Evolutionary conservation across 192 early-diverging fungal species (phyloP).

Genomic region (Coemansia sp.): DNA sequence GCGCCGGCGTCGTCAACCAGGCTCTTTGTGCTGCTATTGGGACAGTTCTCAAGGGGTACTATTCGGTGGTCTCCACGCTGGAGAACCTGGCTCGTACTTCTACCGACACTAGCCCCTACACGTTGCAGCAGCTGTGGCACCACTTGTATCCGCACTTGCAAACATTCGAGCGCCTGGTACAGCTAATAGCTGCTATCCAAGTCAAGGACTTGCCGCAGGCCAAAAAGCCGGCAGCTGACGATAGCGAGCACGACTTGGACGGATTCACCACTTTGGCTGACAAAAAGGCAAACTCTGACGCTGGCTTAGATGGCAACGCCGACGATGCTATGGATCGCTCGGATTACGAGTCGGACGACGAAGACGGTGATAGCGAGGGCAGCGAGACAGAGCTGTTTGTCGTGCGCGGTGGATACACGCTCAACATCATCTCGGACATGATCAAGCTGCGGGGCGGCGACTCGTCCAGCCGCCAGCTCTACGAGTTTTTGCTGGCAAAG

Average conservation of each 20-base stretch:
- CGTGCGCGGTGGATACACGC: constrained; percentile 77
- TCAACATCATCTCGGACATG: constrained; percentile 75
- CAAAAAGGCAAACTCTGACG: constrained; percentile 23
- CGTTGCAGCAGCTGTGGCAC: constrained; percentile 92
- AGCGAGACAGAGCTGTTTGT: constrained; percentile 47
- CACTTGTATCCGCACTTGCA: constrained; percentile 80
- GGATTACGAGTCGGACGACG: constrained; percentile 4
- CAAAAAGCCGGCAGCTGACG: constrained; percentile 14
- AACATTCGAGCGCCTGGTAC: constrained; percentile 60
- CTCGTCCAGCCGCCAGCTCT: constrained; percentile 72
- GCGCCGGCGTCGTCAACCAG: constrained; percentile 87
- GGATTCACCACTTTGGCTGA: constrained; percentile 31
- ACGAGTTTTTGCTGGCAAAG: constrained; percentile 76
- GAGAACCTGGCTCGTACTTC: constrained; percentile 81
- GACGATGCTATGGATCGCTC: constrained; percentile 21
- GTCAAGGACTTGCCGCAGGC: constrained; percentile 33
- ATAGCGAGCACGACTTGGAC: constrained; percentile 16
- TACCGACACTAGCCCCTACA: constrained; percentile 64
- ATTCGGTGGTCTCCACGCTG: constrained; percentile 82
- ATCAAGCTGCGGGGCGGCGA: constrained; percentile 66
- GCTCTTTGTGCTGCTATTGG: constrained; percentile 86
- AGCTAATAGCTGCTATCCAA: constrained; percentile 59
- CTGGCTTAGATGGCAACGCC: constrained; percentile 6
- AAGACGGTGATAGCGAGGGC: constrained; percentile 27
- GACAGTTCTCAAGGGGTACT: constrained; percentile 80